These are phyloP conservation scores for Hymenoscyphus albidus DNA, from an alignment of 2,329 filamentous ascomycete species.

Conservation along the genomic window DNA sequence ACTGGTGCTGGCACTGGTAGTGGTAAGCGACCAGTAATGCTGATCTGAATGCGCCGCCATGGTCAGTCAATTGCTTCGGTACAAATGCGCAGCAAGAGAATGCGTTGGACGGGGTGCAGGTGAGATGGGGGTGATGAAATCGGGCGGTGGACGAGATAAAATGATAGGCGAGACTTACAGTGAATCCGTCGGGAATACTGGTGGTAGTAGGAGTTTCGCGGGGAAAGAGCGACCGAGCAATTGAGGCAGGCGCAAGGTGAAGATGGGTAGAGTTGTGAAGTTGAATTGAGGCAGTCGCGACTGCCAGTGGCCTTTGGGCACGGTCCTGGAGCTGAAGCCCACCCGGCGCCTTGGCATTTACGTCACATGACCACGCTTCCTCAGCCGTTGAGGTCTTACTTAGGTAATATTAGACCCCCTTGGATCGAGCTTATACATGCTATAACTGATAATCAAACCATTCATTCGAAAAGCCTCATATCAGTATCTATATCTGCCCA, in stretches of 20 bases:
- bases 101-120: neutral
- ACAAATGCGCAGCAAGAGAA: neutral
- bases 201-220: neutral
- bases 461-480: too few species aligned
- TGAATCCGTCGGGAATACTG: neutral
- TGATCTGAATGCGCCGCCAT: neutral
- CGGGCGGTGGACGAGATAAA: neutral
- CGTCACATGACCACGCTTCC: too few species aligned
- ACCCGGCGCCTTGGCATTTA: too few species aligned
- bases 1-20: neutral
- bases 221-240: constrained; percentile 8
- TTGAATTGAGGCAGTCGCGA: constrained; percentile 9
- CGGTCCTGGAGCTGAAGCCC: neutral
- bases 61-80: neutral
- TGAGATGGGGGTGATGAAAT: neutral
- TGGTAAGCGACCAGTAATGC: neutral
- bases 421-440: too few species aligned
- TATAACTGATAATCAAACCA: too few species aligned
- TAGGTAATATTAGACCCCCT: too few species aligned
- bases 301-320: neutral
- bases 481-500: too few species aligned
- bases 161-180: neutral
- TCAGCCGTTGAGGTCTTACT: too few species aligned
- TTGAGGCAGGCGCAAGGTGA: neutral
- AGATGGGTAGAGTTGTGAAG: neutral